Evolutionary conservation across 805 yeast genomes (phyloP).

Genomic region (Yamadazyma akitaensis): DNA sequence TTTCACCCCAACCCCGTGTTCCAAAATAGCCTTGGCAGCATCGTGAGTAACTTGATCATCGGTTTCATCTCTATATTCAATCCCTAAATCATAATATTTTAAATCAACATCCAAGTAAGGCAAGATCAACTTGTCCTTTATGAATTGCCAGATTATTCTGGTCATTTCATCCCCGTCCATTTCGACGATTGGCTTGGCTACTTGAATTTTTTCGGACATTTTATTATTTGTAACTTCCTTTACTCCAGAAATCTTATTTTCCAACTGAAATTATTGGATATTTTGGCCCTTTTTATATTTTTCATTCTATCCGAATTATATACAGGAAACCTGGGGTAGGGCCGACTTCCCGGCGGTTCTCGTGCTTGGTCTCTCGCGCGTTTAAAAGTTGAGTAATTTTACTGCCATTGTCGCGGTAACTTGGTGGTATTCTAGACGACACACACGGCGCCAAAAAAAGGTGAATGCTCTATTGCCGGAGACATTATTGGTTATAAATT

Average conservation of each 20-base stretch:
- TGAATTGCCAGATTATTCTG: constrained; percentile 90
- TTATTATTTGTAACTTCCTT: background rate
- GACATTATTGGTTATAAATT: no score
- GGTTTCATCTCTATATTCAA: constrained; percentile 82
- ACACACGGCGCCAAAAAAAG: background rate
- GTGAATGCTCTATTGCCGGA: no score
- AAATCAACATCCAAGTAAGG: constrained; percentile 87
- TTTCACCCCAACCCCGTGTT: constrained; percentile 91
- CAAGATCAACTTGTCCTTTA: constrained; percentile 77
- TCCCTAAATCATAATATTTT: constrained; percentile 88
- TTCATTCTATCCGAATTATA: constrained; percentile 5
- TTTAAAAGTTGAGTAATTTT: background rate
- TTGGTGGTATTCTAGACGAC: background rate
- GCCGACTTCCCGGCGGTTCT: background rate
- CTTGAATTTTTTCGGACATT: constrained; percentile 56
- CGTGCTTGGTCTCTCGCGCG: background rate
- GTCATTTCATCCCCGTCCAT: constrained; percentile 99
- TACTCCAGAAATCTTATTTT: background rate
- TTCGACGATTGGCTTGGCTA: constrained; percentile 87
- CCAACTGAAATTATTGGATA: constrained; percentile 2
- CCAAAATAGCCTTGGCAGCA: constrained; percentile 83
- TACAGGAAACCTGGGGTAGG: constrained; percentile 4
- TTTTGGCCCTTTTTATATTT: constrained; percentile 1
- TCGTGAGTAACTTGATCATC: constrained; percentile 85
- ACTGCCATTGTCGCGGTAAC: background rate